These are phyloP conservation scores for Helianthus tuberosus DNA, from an alignment of 129 eudicot genomes.

Conservation along the genomic window DNA sequence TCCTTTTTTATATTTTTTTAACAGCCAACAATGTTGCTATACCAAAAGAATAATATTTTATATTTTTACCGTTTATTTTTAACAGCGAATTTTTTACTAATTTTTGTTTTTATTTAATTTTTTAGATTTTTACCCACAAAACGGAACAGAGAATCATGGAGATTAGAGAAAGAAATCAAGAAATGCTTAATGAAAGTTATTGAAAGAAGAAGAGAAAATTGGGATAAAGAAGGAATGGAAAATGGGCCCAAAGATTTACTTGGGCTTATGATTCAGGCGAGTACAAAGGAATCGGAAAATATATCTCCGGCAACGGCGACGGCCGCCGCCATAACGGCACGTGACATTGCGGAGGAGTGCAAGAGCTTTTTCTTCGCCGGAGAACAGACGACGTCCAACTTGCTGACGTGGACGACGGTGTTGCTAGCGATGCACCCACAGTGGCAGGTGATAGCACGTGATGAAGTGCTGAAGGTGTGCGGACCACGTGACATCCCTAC, in stretches of 20 bases:
- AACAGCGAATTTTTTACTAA: too few relatives aligned
- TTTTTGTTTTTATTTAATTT: neutral
- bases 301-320: slow-evolving; percentile 25
- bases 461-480: slow-evolving; percentile 81
- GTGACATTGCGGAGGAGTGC: slow-evolving; percentile 91
- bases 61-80: too few relatives aligned
- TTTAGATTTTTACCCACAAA: slow-evolving; percentile 81
- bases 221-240: slow-evolving; percentile 43
- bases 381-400: slow-evolving; percentile 81
- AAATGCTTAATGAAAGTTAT: slow-evolving; percentile 70
- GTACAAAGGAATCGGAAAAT: slow-evolving; percentile 44
- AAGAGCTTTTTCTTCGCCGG: slow-evolving; percentile 95
- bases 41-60: too few relatives aligned
- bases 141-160: slow-evolving; percentile 85
- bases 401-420: slow-evolving; percentile 95
- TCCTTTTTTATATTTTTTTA: neutral
- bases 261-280: slow-evolving; percentile 88
- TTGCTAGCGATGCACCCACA: slow-evolving; percentile 92
- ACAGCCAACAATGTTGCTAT: too few relatives aligned
- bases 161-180: slow-evolving; percentile 77
- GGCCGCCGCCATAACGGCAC: slow-evolving; percentile 58
- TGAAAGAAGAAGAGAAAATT: slow-evolving; percentile 63
- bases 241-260: slow-evolving; percentile 85
- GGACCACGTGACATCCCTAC: slow-evolving; percentile 89
- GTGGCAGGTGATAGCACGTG: slow-evolving; percentile 96